phyloP scores from a whole-genome alignment of 768 basidiomycete genomes.

The Paxillus rubicundulus region DNA sequence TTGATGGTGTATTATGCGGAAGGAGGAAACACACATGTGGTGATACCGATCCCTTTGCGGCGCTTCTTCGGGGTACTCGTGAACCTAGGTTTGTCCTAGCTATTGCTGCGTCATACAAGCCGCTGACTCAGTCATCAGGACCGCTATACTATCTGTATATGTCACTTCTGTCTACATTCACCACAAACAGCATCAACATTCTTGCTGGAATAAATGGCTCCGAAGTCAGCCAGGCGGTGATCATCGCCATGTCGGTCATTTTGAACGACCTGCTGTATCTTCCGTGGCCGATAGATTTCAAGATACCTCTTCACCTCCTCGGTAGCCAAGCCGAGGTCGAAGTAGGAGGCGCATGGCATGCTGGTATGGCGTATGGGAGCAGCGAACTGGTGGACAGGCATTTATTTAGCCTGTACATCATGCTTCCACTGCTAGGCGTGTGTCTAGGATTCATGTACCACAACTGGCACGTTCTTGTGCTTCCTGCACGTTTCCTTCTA shows the following conservation, averaged over 20 bases:
- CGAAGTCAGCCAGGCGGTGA: slow-evolving; percentile 89
- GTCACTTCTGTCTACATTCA: slow-evolving; percentile 92
- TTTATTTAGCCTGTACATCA: slow-evolving; percentile 95
- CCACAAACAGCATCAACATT: slow-evolving; percentile 98
- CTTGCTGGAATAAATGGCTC: slow-evolving; percentile 97
- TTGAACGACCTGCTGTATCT: slow-evolving; percentile 92
- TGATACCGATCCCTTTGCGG: slow-evolving; percentile 84
- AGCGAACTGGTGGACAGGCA: slow-evolving; percentile 87
- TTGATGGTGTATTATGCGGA: slow-evolving; percentile 97
- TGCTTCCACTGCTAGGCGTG: slow-evolving; percentile 91
- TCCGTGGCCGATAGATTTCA: slow-evolving; percentile 80
- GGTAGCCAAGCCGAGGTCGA: slow-evolving; percentile 66
- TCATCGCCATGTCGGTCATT: slow-evolving; percentile 88
- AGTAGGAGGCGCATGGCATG: slow-evolving; percentile 76
- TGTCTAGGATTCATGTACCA: slow-evolving; percentile 90
- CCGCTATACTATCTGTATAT: slow-evolving; percentile 97
- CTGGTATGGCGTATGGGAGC: slow-evolving; percentile 85
- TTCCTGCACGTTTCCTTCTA: not conserved
- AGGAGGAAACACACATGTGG: slow-evolving; percentile 88
- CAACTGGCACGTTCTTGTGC: slow-evolving; percentile 70
- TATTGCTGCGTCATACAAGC: not conserved
- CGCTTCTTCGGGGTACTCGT: slow-evolving; percentile 71
- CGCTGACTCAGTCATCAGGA: slow-evolving; percentile 47
- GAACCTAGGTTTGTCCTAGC: slow-evolving; percentile 70
- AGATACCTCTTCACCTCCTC: slow-evolving; percentile 66